These are phyloP conservation scores for Oidium heveae DNA, from an alignment of 2,329 filamentous ascomycete species.

Conservation along the genomic window DNA sequence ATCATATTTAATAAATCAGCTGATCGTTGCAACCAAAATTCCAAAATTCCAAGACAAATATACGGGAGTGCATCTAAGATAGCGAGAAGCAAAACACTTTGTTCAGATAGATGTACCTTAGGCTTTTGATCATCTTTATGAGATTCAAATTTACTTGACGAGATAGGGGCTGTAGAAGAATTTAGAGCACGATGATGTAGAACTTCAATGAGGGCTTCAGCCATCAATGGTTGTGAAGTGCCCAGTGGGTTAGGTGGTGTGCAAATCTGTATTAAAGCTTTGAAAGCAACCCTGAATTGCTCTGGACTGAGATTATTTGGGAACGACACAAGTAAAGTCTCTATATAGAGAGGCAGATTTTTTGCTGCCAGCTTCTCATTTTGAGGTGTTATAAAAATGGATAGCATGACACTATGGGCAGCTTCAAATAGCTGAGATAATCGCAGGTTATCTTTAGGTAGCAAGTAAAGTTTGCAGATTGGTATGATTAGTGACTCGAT, in stretches of 20 bases:
- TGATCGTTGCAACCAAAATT: constrained; percentile 39
- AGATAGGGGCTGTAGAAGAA: constrained; percentile 23
- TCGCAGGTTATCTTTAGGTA: constrained; percentile 15
- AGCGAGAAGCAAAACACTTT: constrained; percentile 36
- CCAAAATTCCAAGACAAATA: constrained; percentile 29
- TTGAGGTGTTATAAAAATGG: constrained; percentile 40
- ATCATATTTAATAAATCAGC: constrained; percentile 33
- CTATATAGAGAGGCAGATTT: constrained; percentile 42
- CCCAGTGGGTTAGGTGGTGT: constrained; percentile 37
- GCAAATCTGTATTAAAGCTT: constrained; percentile 37
- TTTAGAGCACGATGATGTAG: constrained; percentile 31
- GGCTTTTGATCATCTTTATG: constrained; percentile 11
- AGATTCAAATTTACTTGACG: constrained; percentile 12
- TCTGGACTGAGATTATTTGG: constrained; percentile 37
- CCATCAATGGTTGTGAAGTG: constrained; percentile 33
- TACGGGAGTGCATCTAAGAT: constrained; percentile 39
- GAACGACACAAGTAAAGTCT: constrained; percentile 41
- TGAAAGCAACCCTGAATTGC: constrained; percentile 47
- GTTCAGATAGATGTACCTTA: constrained; percentile 22
- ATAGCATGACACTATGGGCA: constrained; percentile 42
- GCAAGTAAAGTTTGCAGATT: constrained; percentile 38
- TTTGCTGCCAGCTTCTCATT: constrained; percentile 33
- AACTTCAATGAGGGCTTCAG: constrained; percentile 38
- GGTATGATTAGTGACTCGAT: constrained; percentile 36
- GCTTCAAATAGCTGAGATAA: constrained; percentile 45